These are phyloP conservation scores for Myriosclerotinia scirpicola DNA, from an alignment of 2,329 filamentous ascomycete genomes.

Conservation along the genomic window DNA sequence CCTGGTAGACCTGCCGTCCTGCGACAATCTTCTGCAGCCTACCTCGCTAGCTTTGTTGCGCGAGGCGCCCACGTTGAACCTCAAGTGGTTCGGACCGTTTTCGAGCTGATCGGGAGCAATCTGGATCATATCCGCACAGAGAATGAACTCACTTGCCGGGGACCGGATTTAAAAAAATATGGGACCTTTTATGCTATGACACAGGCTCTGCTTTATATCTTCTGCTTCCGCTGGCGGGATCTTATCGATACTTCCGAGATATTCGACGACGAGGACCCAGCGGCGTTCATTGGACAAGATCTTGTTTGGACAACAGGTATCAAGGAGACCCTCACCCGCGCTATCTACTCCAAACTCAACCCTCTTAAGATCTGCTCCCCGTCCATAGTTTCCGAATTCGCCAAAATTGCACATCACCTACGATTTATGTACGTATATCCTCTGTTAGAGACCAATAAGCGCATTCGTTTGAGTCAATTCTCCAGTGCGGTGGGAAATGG, in stretches of 20 bases:
- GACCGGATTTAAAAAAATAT: slow-evolving; percentile 74
- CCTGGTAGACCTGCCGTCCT: slow-evolving; percentile 63
- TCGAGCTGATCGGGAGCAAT: slow-evolving; percentile 74
- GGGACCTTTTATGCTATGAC: slow-evolving; percentile 68
- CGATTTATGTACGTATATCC: slow-evolving; percentile 87
- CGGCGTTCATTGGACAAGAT: slow-evolving; percentile 65
- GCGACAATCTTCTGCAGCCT: slow-evolving; percentile 83
- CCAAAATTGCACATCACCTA: slow-evolving; percentile 80
- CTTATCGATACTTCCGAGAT: slow-evolving; percentile 62
- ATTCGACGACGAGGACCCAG: slow-evolving; percentile 61
- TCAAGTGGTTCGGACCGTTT: slow-evolving; percentile 77
- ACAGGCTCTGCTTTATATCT: slow-evolving; percentile 72
- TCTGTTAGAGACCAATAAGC: slow-evolving; percentile 88
- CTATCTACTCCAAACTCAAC: slow-evolving; percentile 87
- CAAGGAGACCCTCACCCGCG: slow-evolving; percentile 70
- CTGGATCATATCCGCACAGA: slow-evolving; percentile 71
- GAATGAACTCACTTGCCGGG: slow-evolving; percentile 73
- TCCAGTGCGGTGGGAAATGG: slow-evolving; percentile 53
- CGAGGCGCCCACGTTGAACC: slow-evolving; percentile 79
- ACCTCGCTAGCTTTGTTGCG: slow-evolving; percentile 91
- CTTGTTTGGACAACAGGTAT: slow-evolving; percentile 75
- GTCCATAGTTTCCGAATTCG: slow-evolving; percentile 87
- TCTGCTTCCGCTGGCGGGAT: slow-evolving; percentile 96
- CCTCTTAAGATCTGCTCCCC: slow-evolving; percentile 93
- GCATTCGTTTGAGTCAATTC: slow-evolving; percentile 74